A percentile compares a stretch with the other conserved stretches of the same genome.
phyloP scores from a whole-genome alignment of 106 monocot genomes.

The Ottelia alismoides region DNA sequence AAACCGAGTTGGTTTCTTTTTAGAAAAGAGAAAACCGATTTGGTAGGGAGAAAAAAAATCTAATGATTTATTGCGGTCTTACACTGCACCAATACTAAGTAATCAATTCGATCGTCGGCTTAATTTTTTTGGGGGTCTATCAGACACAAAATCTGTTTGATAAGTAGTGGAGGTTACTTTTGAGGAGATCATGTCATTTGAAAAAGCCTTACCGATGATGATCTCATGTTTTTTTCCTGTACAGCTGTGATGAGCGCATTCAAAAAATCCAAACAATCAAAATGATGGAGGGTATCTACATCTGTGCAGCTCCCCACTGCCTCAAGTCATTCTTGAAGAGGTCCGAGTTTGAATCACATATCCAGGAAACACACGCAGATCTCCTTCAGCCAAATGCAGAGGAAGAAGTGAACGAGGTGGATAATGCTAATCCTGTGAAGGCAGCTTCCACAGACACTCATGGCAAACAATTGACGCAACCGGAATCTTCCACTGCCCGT shows the following conservation, averaged over 20 bases:
- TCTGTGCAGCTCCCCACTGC: conserved; percentile 73
- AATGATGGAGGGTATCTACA: conserved; percentile 64
- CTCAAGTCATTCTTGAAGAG: conserved; percentile 60
- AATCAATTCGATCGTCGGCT: too few species aligned
- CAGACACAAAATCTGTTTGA: too few species aligned
- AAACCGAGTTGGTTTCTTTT: too few species aligned
- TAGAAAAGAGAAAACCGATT: too few species aligned
- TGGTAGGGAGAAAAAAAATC: too few species aligned
- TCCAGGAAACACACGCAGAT: conserved; percentile 39
- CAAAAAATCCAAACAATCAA: conserved; percentile 74
- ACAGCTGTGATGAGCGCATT: conserved; percentile 77
- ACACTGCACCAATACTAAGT: too few species aligned
- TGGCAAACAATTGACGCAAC: conserved; percentile 31
- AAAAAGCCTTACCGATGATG: too few species aligned
- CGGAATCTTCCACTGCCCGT: conserved; percentile 55
- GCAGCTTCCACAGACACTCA: conserved; percentile 25
- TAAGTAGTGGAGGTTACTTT: too few species aligned
- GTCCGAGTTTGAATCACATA: conserved; percentile 41
- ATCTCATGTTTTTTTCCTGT: conserved; percentile 13
- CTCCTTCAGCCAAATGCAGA: conserved; percentile 28
- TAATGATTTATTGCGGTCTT: too few species aligned
- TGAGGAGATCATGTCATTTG: too few species aligned
- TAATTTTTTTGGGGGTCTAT: too few species aligned
- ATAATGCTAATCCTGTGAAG: conserved; percentile 14
- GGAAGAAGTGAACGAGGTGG: conserved; percentile 25